phyloP scores from a whole-genome alignment of 164 flowering plant genomes.

The Houttuynia cordata region DNA sequence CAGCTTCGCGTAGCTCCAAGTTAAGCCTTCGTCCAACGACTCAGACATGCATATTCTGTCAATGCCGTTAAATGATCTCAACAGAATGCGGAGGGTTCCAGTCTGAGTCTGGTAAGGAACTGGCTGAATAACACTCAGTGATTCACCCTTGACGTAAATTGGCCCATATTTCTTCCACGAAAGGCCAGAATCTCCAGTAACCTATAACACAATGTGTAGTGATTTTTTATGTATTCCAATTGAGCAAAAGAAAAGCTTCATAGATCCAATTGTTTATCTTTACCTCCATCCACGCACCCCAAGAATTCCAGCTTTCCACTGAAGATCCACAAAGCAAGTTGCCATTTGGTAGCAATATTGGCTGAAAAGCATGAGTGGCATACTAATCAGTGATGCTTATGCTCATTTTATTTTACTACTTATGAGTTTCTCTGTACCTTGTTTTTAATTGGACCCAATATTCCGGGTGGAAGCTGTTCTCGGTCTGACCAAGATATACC shows the following conservation, averaged over 20 bases:
- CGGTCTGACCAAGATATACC: conserved; percentile 78
- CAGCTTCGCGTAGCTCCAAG: conserved; percentile 60
- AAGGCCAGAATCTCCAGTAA: conserved; percentile 59
- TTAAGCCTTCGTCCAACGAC: conserved; percentile 68
- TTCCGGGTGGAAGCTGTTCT: conserved; percentile 95
- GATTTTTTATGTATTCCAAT: background rate
- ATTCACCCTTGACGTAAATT: conserved; percentile 36
- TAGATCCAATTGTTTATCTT: background rate
- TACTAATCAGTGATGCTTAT: background rate
- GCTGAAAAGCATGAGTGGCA: conserved; percentile 32
- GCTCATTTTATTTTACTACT: background rate
- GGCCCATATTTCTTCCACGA: conserved; percentile 87
- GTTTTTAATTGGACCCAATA: conserved; percentile 84
- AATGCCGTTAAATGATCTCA: conserved; percentile 58
- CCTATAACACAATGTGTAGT: conserved; percentile 24
- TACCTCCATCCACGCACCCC: conserved; percentile 99
- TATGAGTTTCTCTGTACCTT: conserved; percentile 32
- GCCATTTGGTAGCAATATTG: conserved; percentile 70
- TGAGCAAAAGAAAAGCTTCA: background rate
- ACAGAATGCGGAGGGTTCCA: conserved; percentile 57
- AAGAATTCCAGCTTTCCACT: conserved; percentile 97
- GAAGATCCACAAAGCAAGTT: conserved; percentile 82
- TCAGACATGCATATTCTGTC: conserved; percentile 76
- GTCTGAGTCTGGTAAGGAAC: conserved; percentile 68
- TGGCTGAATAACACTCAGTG: conserved; percentile 84